Conservation (phyloP, 495 filamentous ascomycete genomes). For the Sordaria brevicollis region DNA sequence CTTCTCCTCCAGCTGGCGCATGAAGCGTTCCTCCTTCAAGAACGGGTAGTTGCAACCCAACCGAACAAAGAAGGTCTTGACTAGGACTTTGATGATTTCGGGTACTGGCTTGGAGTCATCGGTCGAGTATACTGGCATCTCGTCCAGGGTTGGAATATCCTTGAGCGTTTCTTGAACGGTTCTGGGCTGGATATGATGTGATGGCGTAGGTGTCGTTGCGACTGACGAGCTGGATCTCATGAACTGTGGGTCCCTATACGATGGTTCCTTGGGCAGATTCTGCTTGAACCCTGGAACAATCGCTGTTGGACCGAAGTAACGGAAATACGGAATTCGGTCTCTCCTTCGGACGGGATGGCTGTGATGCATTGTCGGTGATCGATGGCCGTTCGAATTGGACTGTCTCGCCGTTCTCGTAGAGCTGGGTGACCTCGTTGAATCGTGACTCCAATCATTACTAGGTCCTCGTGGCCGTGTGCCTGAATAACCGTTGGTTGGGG, state of each 20-base stretch:
- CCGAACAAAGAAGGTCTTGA: constrained; percentile 67
- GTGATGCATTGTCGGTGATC: constrained; percentile 32
- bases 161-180: constrained; percentile 44
- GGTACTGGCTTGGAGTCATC: constrained; percentile 55
- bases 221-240: not conserved
- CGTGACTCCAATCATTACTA: constrained; percentile 22
- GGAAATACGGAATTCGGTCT: constrained; percentile 70
- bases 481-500: constrained; percentile 10
- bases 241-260: not conserved
- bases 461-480: constrained; percentile 5
- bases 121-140: constrained; percentile 70
- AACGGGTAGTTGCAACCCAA: constrained; percentile 80
- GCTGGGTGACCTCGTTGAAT: constrained; percentile 13
- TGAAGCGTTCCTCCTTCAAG: constrained; percentile 56
- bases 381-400: constrained; percentile 21
- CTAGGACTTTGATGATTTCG: constrained; percentile 61
- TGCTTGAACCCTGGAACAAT: constrained; percentile 90
- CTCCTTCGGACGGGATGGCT: constrained; percentile 29
- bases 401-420: constrained; percentile 11
- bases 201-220: constrained; percentile 8
- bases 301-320: constrained; percentile 80
- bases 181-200: constrained; percentile 24
- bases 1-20: constrained; percentile 61
- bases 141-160: constrained; percentile 55
- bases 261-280: constrained; percentile 44